Percentiles rank a stretch among this genome's conserved stretches.
Conservation (phyloP, 148 eudicot species). For the Camellia sinensis region DNA sequence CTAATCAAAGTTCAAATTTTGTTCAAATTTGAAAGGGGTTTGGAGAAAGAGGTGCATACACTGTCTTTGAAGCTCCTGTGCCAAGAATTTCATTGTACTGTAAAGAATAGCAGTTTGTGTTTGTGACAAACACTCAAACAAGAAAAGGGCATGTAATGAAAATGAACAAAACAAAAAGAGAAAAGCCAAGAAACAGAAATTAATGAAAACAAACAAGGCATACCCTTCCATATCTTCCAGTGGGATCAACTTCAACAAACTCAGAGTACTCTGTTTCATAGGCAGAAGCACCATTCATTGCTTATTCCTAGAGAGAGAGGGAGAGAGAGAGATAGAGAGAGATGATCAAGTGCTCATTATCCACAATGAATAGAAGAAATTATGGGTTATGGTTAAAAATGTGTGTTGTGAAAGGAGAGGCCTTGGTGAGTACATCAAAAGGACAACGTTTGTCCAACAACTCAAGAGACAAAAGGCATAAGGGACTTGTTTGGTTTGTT, state of each 20-base stretch:
- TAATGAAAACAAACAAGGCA: background rate
- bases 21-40: constrained; percentile 8
- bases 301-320: background rate
- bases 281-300: constrained; percentile 47
- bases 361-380: background rate
- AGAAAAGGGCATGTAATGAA: no score
- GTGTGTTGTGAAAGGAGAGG: background rate
- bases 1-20: background rate
- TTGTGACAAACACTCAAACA: no score
- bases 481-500: background rate
- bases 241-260: constrained; percentile 88
- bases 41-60: constrained; percentile 42
- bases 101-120: constrained; percentile 1
- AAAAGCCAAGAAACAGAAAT: background rate
- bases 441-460: constrained; percentile 11
- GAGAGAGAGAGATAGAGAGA: constrained; percentile 6
- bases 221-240: constrained; percentile 92
- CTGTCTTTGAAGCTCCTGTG: constrained; percentile 81
- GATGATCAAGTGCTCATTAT: background rate
- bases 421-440: constrained; percentile 19
- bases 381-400: background rate
- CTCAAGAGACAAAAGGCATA: constrained; percentile 25
- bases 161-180: background rate
- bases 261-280: constrained; percentile 51
- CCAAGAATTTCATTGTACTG: constrained; percentile 85